Base-by-base conservation (phyloP, 352 stramenopile species). In the Phytophthora melonis region DNA sequence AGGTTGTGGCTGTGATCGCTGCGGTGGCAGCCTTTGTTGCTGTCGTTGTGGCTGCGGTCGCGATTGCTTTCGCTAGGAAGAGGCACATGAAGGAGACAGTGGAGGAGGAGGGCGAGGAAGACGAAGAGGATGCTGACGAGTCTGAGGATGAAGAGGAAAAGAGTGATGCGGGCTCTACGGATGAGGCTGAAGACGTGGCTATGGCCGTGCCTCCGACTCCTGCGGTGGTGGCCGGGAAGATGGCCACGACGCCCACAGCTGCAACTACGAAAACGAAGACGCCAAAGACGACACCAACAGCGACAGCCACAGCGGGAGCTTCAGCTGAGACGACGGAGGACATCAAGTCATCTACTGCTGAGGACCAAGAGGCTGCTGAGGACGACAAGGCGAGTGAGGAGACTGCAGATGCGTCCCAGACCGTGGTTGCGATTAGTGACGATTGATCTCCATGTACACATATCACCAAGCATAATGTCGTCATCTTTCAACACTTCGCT, bases 51-150 rank as follows among this genome's bases (percentile, higher is more conserved):
- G 67, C 58, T 47, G 63, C 34, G 1, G 50, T 70, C 57, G 58
- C 58, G 1, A 36, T 67, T 57, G 74, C 71, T 32, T 76, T 71
- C 58, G 43, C 55, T 41, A 72, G 66, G 34, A 76, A 75, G 62
- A 56, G 53, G 30, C 70, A 50, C 58, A n/a, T 21, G 27, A 68
- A 27, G 23, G 58, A 72, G 23, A 45, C 58, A 39, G 34, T 64
- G 53, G 45, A 66, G 18, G 61, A 63, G 13, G 63, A 65, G 25
- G 59, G 66, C n/a, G 36, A 63, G 36, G 64, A 65, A 4, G 34
- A 64, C n/a, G 52, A 36, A 7, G 25, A 58, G 41, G 53, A 39
- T 21, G 53, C 14, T 19, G 36, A 53, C 21, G 21, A 16, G 6
- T 25, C 58, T 16, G 41, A 23, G 41, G 45, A 50, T 27, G 53